Conservation (phyloP, 1,139 yeast species). For the Nakaseomyces uthaithaninus region DNA sequence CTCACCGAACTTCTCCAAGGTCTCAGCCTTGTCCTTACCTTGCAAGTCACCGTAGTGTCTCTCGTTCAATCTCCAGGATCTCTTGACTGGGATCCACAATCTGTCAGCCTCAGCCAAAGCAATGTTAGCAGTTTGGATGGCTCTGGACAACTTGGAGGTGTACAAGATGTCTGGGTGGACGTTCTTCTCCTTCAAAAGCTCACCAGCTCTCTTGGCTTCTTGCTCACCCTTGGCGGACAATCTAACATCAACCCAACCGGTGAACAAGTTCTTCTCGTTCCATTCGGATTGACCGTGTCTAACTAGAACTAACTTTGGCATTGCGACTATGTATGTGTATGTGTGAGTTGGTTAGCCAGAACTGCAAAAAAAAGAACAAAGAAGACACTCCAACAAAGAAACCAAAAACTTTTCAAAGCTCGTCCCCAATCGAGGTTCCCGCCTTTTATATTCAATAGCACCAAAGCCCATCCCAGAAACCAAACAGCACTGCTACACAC, state of each 20-base stretch:
- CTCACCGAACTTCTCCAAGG: slow-evolving; percentile 78
- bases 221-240: slow-evolving; percentile 76
- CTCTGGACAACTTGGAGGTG: slow-evolving; percentile 91
- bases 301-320: slow-evolving; percentile 69
- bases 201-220: slow-evolving; percentile 94
- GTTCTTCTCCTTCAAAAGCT: slow-evolving; percentile 78
- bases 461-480: no score
- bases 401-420: no score
- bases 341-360: slow-evolving; percentile 1
- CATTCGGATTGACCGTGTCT: slow-evolving; percentile 99
- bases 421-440: no score
- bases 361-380: background rate
- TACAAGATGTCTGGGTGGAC: slow-evolving; percentile 79
- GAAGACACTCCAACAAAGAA: no score
- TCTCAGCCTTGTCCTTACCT: slow-evolving; percentile 96
- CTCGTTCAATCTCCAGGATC: slow-evolving; percentile 97
- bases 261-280: slow-evolving; percentile 96
- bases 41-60: slow-evolving; percentile 99
- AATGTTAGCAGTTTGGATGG: slow-evolving; percentile 95
- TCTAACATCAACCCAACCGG: slow-evolving; percentile 98
- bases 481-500: no score
- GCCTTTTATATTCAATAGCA: no score
- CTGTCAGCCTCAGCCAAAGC: slow-evolving; percentile 87
- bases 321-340: slow-evolving; percentile 23
- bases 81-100: slow-evolving; percentile 83